Evolutionary conservation across 148 eudicot genomes (phyloP), one percentile per base, ranked within the genome.

Genomic region (Arctostaphylos glauca): DNA sequence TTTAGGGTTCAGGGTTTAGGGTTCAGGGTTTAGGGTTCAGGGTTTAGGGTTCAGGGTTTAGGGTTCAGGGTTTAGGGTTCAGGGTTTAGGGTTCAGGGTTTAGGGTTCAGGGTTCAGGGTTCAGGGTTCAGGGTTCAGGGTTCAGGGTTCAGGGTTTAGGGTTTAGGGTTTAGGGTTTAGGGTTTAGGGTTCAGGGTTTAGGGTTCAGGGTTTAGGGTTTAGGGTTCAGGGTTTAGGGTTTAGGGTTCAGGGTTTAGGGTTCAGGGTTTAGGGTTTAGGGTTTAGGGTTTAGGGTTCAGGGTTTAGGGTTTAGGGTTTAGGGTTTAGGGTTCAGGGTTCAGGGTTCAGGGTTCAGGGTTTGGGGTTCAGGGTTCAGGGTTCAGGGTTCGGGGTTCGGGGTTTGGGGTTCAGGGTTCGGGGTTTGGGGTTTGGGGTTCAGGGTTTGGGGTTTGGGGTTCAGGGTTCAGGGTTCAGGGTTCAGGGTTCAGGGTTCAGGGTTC

Each of bases 21-120:
- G 85, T 71, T 84, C 71, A 78, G 82, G 85, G 85, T 78, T 75
- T 48, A 75, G 78, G 78, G 78, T 75, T 75, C 16, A 49, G 55
- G 78, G 78, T 47, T 75, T 75, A 75, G 55, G 78, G 78, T 75
- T 75, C 16, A 75, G 55, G 78, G 78, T 75, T 75, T 75, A 47
- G 25, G 78, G 78, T 47, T 75, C 16, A 75, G 78, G 78, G 78
- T 75, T 75, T 13, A 48, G 78, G 78, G 53, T 75, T 75, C 8
- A 54, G 56, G 80, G 38, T 77, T 77, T n/a, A 16, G 80, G 43
- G 49, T 77, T 52, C 0, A 7, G 38, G 38, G 49, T 77, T 52
- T 8, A 31, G 60, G 62, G 49, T 77, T 52, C 9, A 50, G 64
- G 60, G 60, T 52, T 77, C 23, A 18, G 44, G 80, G 80, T 19